Evolutionary conservation across 2,329 filamentous ascomycete genomes (phyloP).

Genomic region (Geosmithia flava): DNA sequence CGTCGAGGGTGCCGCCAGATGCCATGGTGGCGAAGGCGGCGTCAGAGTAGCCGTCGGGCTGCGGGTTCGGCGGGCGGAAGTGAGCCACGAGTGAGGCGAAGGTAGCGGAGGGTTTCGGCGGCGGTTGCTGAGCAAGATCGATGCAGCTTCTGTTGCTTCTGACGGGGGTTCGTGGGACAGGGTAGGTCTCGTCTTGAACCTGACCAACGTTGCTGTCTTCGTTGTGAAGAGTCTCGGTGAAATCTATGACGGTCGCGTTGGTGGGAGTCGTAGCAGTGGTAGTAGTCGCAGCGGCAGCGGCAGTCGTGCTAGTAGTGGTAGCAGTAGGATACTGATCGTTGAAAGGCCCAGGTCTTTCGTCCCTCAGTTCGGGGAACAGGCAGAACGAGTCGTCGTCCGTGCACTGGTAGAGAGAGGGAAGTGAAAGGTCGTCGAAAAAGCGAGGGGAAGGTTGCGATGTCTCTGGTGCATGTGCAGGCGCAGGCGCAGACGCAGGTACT

Average conservation of each 20-base stretch:
- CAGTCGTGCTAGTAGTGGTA: not conserved
- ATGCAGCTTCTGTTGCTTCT: not conserved
- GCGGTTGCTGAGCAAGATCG: not conserved
- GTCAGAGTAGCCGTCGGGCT: no score
- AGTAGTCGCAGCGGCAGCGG: not conserved
- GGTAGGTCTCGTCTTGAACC: not conserved
- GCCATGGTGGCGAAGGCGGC: not conserved
- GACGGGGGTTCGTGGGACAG: not conserved
- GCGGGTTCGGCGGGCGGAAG: no score
- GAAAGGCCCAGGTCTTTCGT: no score
- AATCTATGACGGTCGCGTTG: no score
- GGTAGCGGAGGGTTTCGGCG: not conserved
- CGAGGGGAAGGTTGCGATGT: no score
- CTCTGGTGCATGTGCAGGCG: not conserved
- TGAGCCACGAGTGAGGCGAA: not conserved
- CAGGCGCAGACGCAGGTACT: not conserved
- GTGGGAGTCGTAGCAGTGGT: no score
- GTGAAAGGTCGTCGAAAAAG: no score
- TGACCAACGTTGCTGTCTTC: no score
- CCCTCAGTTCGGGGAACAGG: not conserved
- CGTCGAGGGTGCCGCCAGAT: conserved; percentile 29
- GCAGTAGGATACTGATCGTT: not conserved
- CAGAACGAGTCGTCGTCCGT: not conserved
- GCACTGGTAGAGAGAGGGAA: not conserved
- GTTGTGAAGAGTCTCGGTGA: no score